Conservation (phyloP, 805 yeast genomes). For the Schwanniomyces polymorphus region DNA sequence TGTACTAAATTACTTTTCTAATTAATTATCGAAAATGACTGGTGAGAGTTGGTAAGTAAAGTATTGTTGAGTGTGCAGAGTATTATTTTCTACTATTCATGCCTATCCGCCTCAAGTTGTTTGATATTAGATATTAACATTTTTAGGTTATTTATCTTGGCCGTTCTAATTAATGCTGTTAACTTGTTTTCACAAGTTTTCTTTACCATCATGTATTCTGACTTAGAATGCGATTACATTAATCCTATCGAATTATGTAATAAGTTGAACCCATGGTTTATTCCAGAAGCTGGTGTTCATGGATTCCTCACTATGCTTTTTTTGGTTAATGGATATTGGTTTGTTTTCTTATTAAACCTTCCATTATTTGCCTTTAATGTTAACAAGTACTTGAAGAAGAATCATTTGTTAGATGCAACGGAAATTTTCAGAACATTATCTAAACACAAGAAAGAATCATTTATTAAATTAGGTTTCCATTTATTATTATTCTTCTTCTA, state of each 20-base stretch:
- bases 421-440: conserved; percentile 94
- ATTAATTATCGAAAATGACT: conserved; percentile 27
- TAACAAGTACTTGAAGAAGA: conserved; percentile 75
- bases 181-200: conserved; percentile 90
- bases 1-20: not conserved
- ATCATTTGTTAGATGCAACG: conserved; percentile 91
- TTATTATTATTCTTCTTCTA: conserved; percentile 91
- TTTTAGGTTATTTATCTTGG: conserved; percentile 61
- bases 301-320: conserved; percentile 68
- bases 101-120: conserved; percentile 13
- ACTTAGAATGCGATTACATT: conserved; percentile 93
- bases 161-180: conserved; percentile 82
- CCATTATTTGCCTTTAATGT: conserved; percentile 85
- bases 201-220: conserved; percentile 94
- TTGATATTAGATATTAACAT: conserved; percentile 7
- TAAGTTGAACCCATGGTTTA: conserved; percentile 81
- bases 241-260: conserved; percentile 96
- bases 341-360: conserved; percentile 75
- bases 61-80: not conserved
- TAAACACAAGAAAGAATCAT: conserved; percentile 90
- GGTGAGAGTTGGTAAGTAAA: conserved; percentile 49
- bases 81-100: not conserved
- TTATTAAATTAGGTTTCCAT: conserved; percentile 88
- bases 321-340: conserved; percentile 89
- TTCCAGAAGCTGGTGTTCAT: conserved; percentile 89